Percentiles rank a stretch among this genome's conserved stretches.
Evolutionary conservation across 345 rosid genomes (phyloP).

Genomic region (Bruguiera parviflora): DNA sequence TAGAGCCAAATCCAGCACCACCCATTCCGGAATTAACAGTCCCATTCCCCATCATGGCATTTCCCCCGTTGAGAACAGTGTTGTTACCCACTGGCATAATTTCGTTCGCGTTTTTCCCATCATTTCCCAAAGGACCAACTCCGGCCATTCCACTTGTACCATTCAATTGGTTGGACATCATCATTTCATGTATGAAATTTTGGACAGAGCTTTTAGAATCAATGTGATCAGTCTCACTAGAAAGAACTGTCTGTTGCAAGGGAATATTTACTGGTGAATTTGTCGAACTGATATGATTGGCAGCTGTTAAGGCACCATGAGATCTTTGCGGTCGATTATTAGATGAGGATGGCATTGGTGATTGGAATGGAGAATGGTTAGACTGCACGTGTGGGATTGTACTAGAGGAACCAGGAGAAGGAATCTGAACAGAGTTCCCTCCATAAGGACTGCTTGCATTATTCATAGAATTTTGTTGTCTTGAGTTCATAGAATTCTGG

Average conservation of each 20-base stretch:
- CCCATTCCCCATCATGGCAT: conserved; percentile 52
- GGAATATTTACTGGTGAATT: conserved; percentile 57
- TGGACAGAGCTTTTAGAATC: conserved; percentile 80
- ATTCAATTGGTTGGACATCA: conserved; percentile 62
- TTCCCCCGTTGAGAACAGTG: conserved; percentile 42
- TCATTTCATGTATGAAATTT: conserved; percentile 73
- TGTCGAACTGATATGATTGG: conserved; percentile 51
- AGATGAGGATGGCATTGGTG: conserved; percentile 62
- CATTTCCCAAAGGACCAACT: conserved; percentile 52
- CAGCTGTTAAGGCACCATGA: conserved; percentile 47
- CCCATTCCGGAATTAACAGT: conserved; percentile 38
- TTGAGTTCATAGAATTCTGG: conserved; percentile 83
- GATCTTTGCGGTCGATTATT: conserved; percentile 50
- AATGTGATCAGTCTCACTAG: conserved; percentile 53
- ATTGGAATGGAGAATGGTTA: conserved; percentile 71
- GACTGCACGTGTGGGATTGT: conserved; percentile 60
- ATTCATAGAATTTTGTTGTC: conserved; percentile 71
- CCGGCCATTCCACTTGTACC: conserved; percentile 51
- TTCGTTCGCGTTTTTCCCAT: conserved; percentile 53
- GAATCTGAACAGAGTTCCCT: conserved; percentile 66
- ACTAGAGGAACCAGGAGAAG: conserved; percentile 73
- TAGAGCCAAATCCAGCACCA: conserved; percentile 41
- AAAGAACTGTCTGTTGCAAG: conserved; percentile 53
- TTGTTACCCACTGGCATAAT: conserved; percentile 43
- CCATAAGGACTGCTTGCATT: conserved; percentile 76